phyloP scores from a whole-genome alignment of 2,329 filamentous ascomycete genomes.

The Aschersonia sp. region DNA sequence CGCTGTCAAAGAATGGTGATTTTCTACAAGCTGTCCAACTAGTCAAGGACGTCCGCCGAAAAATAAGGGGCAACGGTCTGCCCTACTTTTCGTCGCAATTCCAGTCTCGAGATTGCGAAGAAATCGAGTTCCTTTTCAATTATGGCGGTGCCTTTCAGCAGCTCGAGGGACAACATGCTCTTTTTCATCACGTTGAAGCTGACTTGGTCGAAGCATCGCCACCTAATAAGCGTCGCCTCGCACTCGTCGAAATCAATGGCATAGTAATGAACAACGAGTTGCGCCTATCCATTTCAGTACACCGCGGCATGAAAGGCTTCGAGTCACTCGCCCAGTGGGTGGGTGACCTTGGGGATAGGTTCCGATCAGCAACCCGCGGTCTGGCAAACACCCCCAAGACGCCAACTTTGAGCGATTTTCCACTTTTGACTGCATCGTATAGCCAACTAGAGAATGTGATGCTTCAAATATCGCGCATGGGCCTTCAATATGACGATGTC shows the following conservation, averaged over 20 bases:
- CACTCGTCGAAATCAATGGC: slow-evolving; percentile 5
- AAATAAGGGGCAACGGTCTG: neutral
- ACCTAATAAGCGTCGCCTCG: neutral
- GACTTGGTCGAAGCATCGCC: slow-evolving; percentile 2
- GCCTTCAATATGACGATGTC: neutral
- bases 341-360: neutral
- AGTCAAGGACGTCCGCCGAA: neutral
- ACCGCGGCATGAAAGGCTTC: neutral
- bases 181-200: slow-evolving; percentile 1
- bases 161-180: slow-evolving; percentile 19
- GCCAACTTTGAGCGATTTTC: neutral
- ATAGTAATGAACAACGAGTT: neutral
- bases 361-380: neutral
- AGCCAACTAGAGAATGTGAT: neutral
- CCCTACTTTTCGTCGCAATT: neutral
- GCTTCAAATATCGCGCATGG: neutral
- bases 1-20: neutral
- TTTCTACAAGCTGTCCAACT: neutral
- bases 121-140: slow-evolving; percentile 30
- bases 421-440: neutral
- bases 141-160: slow-evolving; percentile 29
- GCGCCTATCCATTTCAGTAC: neutral
- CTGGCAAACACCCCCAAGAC: neutral
- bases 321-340: neutral
- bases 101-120: neutral